Conservation (phyloP, 805 yeast species). For the Wickerhamomyces rabaulensis region DNA sequence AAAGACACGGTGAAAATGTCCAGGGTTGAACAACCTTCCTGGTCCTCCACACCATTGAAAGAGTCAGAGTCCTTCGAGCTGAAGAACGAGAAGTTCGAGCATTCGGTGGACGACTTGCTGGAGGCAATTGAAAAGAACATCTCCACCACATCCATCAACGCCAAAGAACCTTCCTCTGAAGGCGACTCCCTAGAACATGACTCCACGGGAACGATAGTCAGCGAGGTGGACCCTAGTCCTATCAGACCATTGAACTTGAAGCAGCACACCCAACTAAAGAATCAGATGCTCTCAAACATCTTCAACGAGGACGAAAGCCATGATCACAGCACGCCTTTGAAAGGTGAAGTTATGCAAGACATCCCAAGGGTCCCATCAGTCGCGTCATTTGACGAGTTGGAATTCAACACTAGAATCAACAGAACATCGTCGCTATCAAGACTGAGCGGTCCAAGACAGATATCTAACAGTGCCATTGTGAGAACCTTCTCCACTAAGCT, state of each 20-base stretch:
- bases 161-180: not conserved
- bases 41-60: slow-evolving; percentile 21
- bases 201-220: not conserved
- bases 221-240: slow-evolving; percentile 17
- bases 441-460: slow-evolving; percentile 26
- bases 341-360: slow-evolving; percentile 16
- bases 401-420: slow-evolving; percentile 25
- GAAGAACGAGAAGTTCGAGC: slow-evolving; percentile 9
- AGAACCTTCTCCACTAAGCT: slow-evolving; percentile 15
- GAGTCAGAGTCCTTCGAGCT: slow-evolving; percentile 1
- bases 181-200: slow-evolving; percentile 1
- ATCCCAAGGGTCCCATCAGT: slow-evolving; percentile 24
- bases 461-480: slow-evolving; percentile 16
- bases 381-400: slow-evolving; percentile 30
- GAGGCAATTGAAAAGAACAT: slow-evolving; percentile 24
- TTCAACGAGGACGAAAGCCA: not conserved
- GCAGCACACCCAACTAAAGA: slow-evolving; percentile 7
- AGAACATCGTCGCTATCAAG: slow-evolving; percentile 23
- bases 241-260: slow-evolving; percentile 24
- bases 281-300: not conserved
- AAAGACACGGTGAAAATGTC: not conserved
- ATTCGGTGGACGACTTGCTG: slow-evolving; percentile 35
- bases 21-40: slow-evolving; percentile 2
- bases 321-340: not conserved
- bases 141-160: slow-evolving; percentile 16